phyloP scores from a whole-genome alignment of 1,284 basidiomycete genomes.

The Moesziomyces globuligerus region DNA sequence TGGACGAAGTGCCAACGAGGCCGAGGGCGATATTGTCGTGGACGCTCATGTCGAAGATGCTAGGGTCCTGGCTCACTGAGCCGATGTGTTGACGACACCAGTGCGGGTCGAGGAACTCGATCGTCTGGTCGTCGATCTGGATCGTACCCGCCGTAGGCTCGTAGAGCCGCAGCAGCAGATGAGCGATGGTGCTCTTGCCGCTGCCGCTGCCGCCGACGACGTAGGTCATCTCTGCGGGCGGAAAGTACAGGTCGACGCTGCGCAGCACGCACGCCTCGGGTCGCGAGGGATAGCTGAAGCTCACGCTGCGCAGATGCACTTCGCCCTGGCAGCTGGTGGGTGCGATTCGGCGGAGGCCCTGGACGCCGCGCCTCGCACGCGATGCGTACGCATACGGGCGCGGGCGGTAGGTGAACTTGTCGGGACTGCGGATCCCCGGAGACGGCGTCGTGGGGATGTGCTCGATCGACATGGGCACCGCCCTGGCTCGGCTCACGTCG shows the following conservation, averaged over 20 bases:
- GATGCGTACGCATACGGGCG: not conserved
- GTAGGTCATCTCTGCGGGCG: slow-evolving; percentile 86
- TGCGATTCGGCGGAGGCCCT: slow-evolving; percentile 44
- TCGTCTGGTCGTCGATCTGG: slow-evolving; percentile 82
- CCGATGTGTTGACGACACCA: slow-evolving; percentile 81
- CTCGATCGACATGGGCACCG: slow-evolving; percentile 50
- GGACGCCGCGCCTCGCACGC: slow-evolving; percentile 10
- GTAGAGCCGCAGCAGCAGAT: slow-evolving; percentile 84
- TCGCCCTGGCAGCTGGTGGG: slow-evolving; percentile 73
- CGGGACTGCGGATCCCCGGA: slow-evolving; percentile 9
- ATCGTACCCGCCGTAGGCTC: slow-evolving; percentile 70
- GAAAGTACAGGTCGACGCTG: slow-evolving; percentile 77
- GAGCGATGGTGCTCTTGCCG: slow-evolving; percentile 91
- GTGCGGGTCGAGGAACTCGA: slow-evolving; percentile 76
- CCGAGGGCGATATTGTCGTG: slow-evolving; percentile 91
- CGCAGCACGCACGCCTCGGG: slow-evolving; percentile 74
- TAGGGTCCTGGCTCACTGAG: slow-evolving; percentile 79
- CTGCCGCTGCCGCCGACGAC: slow-evolving; percentile 90
- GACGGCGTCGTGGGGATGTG: slow-evolving; percentile 31
- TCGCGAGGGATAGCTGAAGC: slow-evolving; percentile 87
- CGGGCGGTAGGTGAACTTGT: slow-evolving; percentile 15
- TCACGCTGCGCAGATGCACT: slow-evolving; percentile 79
- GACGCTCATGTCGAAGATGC: slow-evolving; percentile 82
- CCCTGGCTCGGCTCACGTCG: slow-evolving; percentile 26
- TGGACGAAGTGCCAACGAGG: slow-evolving; percentile 59